Conservation (phyloP, 345 rosid genomes). For the Aquilaria sinensis region DNA sequence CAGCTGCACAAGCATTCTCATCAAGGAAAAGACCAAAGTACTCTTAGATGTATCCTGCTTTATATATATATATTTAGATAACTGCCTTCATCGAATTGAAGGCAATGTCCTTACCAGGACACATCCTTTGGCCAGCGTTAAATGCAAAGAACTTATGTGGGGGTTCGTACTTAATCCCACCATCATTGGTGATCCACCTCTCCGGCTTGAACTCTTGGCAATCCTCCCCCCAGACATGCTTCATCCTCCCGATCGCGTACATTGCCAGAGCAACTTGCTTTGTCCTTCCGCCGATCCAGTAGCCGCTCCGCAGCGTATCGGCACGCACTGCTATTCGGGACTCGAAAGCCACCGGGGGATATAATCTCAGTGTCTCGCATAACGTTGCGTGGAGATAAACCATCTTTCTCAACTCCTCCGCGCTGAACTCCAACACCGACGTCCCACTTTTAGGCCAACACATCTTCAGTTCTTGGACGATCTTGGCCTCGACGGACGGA, state of each 20-base stretch:
- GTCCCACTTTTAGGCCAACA: background rate
- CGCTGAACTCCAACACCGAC: background rate
- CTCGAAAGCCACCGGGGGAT: background rate
- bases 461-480: constrained; percentile 4
- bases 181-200: background rate
- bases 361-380: constrained; percentile 11
- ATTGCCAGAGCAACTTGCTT: background rate
- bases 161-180: constrained; percentile 14
- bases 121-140: constrained; percentile 27
- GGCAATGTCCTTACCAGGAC: constrained; percentile 25
- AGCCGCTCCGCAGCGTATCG: constrained; percentile 5
- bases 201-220: constrained; percentile 24
- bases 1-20: too few relatives aligned
- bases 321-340: background rate
- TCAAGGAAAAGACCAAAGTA: too few relatives aligned
- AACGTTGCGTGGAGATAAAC: constrained; percentile 17
- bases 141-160: constrained; percentile 25
- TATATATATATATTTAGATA: too few relatives aligned
- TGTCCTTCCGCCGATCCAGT: background rate
- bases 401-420: constrained; percentile 8
- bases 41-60: too few relatives aligned
- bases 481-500: constrained; percentile 13
- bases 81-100: constrained; percentile 22
- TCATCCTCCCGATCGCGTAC: constrained; percentile 17
- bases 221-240: constrained; percentile 21